Conservation (phyloP, 2,329 filamentous ascomycete species). For the Aspergillus clavatus region DNA sequence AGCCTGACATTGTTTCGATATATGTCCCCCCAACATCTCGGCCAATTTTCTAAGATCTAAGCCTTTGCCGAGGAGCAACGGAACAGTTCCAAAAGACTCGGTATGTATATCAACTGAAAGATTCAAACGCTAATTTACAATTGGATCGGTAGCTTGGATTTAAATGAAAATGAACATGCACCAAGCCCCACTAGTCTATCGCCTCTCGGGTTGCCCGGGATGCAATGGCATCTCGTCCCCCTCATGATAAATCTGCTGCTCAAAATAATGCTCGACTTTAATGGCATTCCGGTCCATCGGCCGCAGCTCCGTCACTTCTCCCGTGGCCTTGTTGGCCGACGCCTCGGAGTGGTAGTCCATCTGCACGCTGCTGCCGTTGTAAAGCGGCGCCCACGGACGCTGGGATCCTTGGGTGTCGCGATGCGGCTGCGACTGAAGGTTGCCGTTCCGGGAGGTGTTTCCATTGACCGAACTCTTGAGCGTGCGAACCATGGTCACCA, state of each 20-base stretch:
- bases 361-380: neutral
- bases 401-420: neutral
- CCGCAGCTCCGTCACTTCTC: neutral
- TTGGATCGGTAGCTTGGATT: too few species aligned
- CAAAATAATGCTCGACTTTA: slow-evolving; percentile 1
- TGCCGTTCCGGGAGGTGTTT: neutral
- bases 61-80: too few species aligned
- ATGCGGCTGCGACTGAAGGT: neutral
- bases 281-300: neutral
- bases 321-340: neutral
- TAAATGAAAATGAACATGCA: too few species aligned
- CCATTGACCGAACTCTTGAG: neutral
- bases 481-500: neutral
- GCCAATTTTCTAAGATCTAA: too few species aligned
- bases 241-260: slow-evolving; percentile 1
- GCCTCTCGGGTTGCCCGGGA: too few species aligned
- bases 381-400: neutral
- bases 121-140: too few species aligned
- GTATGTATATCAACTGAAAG: too few species aligned
- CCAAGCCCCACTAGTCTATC: too few species aligned
- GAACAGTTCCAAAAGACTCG: too few species aligned
- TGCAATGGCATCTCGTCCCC: neutral
- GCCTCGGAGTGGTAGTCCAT: neutral
- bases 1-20: too few species aligned
- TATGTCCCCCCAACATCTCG: too few species aligned